Conservation (phyloP, 306 rosid species). For the Lathyrus tuberosus region DNA sequence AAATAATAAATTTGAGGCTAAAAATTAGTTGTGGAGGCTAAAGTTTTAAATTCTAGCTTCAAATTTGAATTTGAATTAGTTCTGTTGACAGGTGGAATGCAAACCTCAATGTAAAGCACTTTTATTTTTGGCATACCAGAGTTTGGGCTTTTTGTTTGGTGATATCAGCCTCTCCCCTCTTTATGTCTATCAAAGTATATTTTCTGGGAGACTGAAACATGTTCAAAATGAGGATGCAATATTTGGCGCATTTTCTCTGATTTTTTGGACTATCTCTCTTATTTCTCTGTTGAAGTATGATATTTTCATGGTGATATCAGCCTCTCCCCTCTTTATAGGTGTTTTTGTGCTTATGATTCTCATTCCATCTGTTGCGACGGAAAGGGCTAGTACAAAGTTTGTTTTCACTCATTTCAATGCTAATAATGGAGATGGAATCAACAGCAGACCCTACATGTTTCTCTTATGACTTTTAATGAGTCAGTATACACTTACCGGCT, state of each 20-base stretch:
- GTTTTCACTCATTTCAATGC: slow-evolving; percentile 89
- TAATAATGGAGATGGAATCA: slow-evolving; percentile 75
- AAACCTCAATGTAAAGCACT: slow-evolving; percentile 44
- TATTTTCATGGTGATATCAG: slow-evolving; percentile 57
- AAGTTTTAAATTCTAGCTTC: too few relatives aligned
- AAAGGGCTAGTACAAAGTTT: slow-evolving; percentile 74
- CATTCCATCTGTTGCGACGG: slow-evolving; percentile 72
- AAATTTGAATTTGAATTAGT: too few relatives aligned
- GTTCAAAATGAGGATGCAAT: slow-evolving; percentile 67
- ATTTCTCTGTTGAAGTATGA: slow-evolving; percentile 68
- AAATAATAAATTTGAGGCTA: too few relatives aligned
- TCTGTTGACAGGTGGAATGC: too few relatives aligned
- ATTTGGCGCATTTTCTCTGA: slow-evolving; percentile 74
- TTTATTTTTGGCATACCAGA: slow-evolving; percentile 61
- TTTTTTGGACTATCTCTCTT: slow-evolving; percentile 76
- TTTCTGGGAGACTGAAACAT: too few relatives aligned
- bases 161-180: slow-evolving; percentile 74
- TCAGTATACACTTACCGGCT: slow-evolving; percentile 83
- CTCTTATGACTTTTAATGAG: slow-evolving; percentile 89
- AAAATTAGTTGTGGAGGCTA: too few relatives aligned
- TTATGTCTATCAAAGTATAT: slow-evolving; percentile 67
- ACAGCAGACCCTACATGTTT: slow-evolving; percentile 68
- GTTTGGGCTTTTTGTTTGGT: slow-evolving; percentile 77
- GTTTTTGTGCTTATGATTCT: slow-evolving; percentile 81
- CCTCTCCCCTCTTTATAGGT: too few relatives aligned